Evolutionary conservation across 2,329 filamentous ascomycete species (phyloP).

Genomic region (Daldinia sp.): DNA sequence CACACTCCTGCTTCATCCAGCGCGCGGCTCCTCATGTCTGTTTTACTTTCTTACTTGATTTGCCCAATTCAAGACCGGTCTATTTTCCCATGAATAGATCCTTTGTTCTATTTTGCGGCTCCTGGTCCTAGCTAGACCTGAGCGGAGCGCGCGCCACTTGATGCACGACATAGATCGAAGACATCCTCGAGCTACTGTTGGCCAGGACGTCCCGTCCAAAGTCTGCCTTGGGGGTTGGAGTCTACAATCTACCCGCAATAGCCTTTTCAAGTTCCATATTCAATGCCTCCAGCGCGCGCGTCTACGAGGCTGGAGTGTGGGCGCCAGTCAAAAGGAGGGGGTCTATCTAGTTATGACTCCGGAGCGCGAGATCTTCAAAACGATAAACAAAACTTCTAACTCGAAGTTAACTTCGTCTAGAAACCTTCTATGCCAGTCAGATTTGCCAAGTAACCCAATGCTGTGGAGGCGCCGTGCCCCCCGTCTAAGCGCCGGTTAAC

Average conservation of each 20-base stretch:
- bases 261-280: slow-evolving; percentile 20
- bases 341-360: slow-evolving; percentile 20
- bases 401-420: slow-evolving; percentile 27
- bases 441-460: slow-evolving; percentile 38
- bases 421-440: slow-evolving; percentile 42
- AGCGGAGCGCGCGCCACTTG: slow-evolving; percentile 48
- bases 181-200: slow-evolving; percentile 35
- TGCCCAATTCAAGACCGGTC: slow-evolving; percentile 41
- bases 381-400: slow-evolving; percentile 26
- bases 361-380: slow-evolving; percentile 23
- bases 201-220: slow-evolving; percentile 26
- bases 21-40: slow-evolving; percentile 49
- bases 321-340: slow-evolving; percentile 34
- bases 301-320: slow-evolving; percentile 33
- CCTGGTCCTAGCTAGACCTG: slow-evolving; percentile 30
- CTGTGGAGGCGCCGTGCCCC: slow-evolving; percentile 43
- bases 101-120: slow-evolving; percentile 28
- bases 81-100: slow-evolving; percentile 33
- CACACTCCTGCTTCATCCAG: slow-evolving; percentile 47
- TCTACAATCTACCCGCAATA: slow-evolving; percentile 40
- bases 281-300: slow-evolving; percentile 44
- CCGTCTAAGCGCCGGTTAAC: slow-evolving; percentile 44
- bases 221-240: slow-evolving; percentile 38
- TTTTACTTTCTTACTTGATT: slow-evolving; percentile 41
- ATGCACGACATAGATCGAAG: slow-evolving; percentile 42